Base-by-base conservation (phyloP, 2,329 filamentous ascomycete genomes). In the Colletotrichum salicis region DNA sequence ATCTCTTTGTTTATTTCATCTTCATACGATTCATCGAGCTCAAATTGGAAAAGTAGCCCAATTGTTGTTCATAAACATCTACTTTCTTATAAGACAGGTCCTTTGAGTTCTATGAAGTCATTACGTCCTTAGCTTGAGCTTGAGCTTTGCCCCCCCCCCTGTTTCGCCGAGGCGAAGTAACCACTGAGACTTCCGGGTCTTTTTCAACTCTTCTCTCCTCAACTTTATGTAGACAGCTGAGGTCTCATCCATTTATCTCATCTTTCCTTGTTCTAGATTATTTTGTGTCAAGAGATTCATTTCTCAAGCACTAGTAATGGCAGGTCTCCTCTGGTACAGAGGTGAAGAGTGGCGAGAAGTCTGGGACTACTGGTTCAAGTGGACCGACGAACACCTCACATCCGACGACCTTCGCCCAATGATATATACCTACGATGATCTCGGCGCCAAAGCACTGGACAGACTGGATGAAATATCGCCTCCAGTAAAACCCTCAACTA, bases 321-420 rank as follows among this genome's bases (percentile, higher is more conserved):
- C 69, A 31, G 64, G 74, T 24, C 29, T 68, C 22, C 60, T 74
- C 24, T 73, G 69, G 61, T n/a, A 65, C 12, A 55, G 71, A 22
- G 70, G 65, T 11, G 70, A 72, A 5, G 74, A 75, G 22, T 75
- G 75, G 62, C 70, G 74, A 37, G 58, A 75, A 13, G 71, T 77
- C 74, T 94, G 91, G 90, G 91, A 89, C 24, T 88, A 93, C 77
- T 87, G 85, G 7, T 95, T 95, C 78, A 87, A 91, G 75, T 91
- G 92, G 86, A 93, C 92, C 1, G 79, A 86, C 6, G 80, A 90
- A 4, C 93, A 96, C 79, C 82, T 89, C 22, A 89, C 88, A 1
- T 80, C 84, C 7, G 86, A 91, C 66, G 83, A 94, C 76, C 82
- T 91, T 51, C 80, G 87, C 65, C 88, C 87, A 3, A 78, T 93